Evolutionary conservation across 2,329 filamentous ascomycete species (phyloP), one percentile per base, ranked within the genome.

Genomic region (Nemania sp.): DNA sequence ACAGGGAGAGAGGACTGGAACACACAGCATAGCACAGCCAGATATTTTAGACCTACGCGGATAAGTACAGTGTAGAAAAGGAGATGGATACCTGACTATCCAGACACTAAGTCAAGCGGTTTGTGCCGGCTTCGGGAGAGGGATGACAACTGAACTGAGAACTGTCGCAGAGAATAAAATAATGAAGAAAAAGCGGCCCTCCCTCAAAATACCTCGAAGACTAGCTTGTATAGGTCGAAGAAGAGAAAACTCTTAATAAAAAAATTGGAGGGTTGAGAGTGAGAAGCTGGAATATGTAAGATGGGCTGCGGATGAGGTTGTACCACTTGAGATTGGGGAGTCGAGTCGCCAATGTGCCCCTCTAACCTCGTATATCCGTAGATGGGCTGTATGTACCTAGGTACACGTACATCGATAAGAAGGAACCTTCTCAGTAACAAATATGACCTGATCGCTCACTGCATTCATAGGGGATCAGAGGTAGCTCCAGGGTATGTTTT

Each of bases 91-190:
- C 25, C 47, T 25, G 42, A 46, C 42, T 40, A 48, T 20, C 48
- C 29, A 37, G 25, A 9, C 45, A 11, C n/a, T 43, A 13, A 37
- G 42, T 48, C 42, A 32, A 21, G 55, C 55, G 54, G 55, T 39
- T 62, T 51, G 50, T 43, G 34, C 50, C 59, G 54, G 59, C 49
- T 58, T 51, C 40, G 40, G 49, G 40, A 45, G 48, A 50, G 25
- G 52, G n/a, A 9, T 35, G 35, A 34, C 18, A 35, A 39, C n/a
- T 17, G 5, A 43, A 34, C 13, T 6, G n/a, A 34, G 46, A 39
- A 39, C 11, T 12, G 15, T 39, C 11, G 35, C 35, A 13, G 11
- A 12, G 15, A 39, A n/a, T n/a, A n/a, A 39, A 11, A 39, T 39
- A n/a, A 5, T 39, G 35, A 13, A 39, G 11, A 11, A n/a, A 13